Evolutionary conservation across 495 filamentous ascomycete genomes (phyloP).

Genomic region (Parathielavia hyrcaniae): DNA sequence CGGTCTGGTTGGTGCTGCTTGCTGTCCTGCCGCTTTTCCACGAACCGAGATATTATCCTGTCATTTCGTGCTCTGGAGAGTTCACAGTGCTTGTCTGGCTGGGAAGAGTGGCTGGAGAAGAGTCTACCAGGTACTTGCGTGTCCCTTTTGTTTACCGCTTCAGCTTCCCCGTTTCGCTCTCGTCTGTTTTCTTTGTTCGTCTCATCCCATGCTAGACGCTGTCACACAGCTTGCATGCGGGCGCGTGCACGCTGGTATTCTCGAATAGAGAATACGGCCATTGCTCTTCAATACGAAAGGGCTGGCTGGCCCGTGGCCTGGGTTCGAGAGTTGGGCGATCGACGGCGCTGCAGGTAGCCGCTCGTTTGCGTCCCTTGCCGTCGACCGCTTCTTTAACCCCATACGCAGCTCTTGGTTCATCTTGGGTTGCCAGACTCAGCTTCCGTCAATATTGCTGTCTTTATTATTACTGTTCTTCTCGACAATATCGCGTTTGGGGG

Average conservation of each 20-base stretch:
- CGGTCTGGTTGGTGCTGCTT: too few relatives aligned
- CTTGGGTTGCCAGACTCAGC: not conserved
- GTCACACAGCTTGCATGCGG: not conserved
- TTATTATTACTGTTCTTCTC: not conserved
- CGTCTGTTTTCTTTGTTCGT: not conserved
- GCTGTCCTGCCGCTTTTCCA: too few relatives aligned
- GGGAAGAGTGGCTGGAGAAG: not conserved
- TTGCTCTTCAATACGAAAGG: conserved; percentile 9
- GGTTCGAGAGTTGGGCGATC: not conserved
- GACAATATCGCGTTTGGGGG: not conserved
- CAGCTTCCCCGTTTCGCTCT: conserved; percentile 1
- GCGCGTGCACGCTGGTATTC: not conserved
- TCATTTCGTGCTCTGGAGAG: too few relatives aligned
- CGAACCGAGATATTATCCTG: too few relatives aligned
- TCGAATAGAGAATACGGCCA: not conserved
- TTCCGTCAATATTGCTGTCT: not conserved
- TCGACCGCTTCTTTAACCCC: conserved; percentile 19
- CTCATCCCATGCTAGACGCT: not conserved
- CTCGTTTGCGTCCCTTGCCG: conserved; percentile 28
- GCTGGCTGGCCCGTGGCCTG: not conserved
- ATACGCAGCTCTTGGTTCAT: not conserved
- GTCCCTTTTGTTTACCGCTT: not conserved
- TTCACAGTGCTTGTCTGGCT: too few relatives aligned
- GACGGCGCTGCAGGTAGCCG: conserved; percentile 27
- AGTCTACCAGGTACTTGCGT: not conserved